These are phyloP conservation scores for Mycena leptocephala DNA, from an alignment of 768 basidiomycete species.

Conservation along the genomic window DNA sequence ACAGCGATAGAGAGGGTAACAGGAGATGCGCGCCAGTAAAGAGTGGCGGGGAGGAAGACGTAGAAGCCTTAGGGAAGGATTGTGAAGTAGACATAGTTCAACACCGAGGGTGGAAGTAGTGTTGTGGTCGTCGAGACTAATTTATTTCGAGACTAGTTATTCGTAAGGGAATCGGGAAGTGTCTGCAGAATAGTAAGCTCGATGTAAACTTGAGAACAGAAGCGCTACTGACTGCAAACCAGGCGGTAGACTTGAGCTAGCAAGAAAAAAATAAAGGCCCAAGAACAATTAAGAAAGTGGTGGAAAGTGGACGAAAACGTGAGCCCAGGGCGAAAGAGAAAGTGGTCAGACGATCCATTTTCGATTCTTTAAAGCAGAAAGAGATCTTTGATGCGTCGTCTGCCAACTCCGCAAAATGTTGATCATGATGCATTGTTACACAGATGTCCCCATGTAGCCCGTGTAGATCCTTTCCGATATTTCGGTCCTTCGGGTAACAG, in stretches of 20 bases:
- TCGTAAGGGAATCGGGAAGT: neutral
- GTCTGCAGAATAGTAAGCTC: neutral
- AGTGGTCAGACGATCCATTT: neutral
- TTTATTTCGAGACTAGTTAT: neutral
- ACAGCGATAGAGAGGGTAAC: conserved; percentile 15
- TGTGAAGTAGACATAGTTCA: conserved; percentile 10
- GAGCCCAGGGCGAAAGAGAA: neutral
- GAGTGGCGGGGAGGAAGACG: neutral
- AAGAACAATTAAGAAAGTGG: neutral
- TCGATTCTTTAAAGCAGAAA: neutral
- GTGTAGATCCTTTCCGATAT: neutral
- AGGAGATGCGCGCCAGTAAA: neutral
- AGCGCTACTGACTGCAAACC: neutral
- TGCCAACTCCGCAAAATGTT: no score
- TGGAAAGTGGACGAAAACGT: neutral
- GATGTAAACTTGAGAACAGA: neutral
- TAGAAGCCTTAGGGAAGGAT: neutral
- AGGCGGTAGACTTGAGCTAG: neutral
- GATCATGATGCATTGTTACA: neutral
- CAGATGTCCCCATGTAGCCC: neutral
- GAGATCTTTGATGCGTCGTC: neutral
- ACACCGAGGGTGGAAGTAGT: neutral
- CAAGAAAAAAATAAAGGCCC: neutral
- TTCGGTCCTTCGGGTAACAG: neutral
- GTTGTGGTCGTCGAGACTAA: conserved; percentile 15